Evolutionary conservation across 768 basidiomycete genomes (phyloP).

Genomic region (Lactarius sp.): DNA sequence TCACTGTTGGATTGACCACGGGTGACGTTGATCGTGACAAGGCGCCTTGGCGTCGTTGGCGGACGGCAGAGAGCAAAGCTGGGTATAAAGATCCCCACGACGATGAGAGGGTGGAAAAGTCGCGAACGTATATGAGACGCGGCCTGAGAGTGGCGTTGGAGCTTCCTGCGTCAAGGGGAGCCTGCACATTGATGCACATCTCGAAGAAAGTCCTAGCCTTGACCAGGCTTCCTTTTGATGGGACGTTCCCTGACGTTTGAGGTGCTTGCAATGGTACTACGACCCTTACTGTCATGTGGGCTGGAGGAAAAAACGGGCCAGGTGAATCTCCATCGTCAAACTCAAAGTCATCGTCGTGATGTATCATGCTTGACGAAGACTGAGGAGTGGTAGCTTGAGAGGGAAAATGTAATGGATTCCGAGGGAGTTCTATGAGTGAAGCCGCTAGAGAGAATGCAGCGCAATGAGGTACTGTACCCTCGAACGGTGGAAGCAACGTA

Average conservation of each 20-base stretch:
- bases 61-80: slow-evolving; percentile 71
- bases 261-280: slow-evolving; percentile 33
- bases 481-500: slow-evolving; percentile 28
- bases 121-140: slow-evolving; percentile 79
- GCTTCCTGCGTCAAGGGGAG: slow-evolving; percentile 26
- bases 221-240: slow-evolving; percentile 24
- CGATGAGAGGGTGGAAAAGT: slow-evolving; percentile 69
- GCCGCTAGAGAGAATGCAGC: slow-evolving; percentile 47
- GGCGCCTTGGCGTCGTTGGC: slow-evolving; percentile 63
- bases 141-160: slow-evolving; percentile 38
- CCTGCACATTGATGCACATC: slow-evolving; percentile 61
- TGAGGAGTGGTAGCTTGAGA: slow-evolving; percentile 30
- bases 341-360: slow-evolving; percentile 44
- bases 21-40: slow-evolving; percentile 56
- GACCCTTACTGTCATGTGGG: slow-evolving; percentile 47
- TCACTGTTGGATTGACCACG: slow-evolving; percentile 65
- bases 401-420: slow-evolving; percentile 72
- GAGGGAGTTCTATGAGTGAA: slow-evolving; percentile 57
- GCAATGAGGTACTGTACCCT: background rate
- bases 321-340: slow-evolving; percentile 35
- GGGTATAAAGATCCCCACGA: slow-evolving; percentile 78
- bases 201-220: slow-evolving; percentile 72
- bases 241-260: slow-evolving; percentile 23
- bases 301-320: slow-evolving; percentile 32
- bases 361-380: slow-evolving; percentile 28